phyloP scores from a whole-genome alignment of 164 flowering plant species.

The Nymphaea colorata region DNA sequence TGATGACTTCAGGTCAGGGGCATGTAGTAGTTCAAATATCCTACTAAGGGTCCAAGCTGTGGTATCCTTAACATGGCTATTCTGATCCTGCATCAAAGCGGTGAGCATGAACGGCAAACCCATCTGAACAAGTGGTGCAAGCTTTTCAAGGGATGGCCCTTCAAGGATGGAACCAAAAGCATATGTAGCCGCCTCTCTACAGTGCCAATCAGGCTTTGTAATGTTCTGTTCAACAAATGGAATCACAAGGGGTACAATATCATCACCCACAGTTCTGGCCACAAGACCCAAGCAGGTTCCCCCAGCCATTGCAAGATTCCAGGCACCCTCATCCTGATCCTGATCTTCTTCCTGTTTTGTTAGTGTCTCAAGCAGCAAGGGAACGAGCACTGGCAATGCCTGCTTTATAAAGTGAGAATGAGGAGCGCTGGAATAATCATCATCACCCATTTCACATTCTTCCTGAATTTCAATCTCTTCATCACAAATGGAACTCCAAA shows the following conservation, averaged over 20 bases:
- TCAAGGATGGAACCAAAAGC: constrained; percentile 85
- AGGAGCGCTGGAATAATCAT: constrained; percentile 32
- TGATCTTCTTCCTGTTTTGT: constrained; percentile 84
- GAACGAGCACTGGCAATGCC: constrained; percentile 52
- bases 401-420: constrained; percentile 62
- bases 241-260: constrained; percentile 62
- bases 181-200: constrained; percentile 72
- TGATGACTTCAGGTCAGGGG: constrained; percentile 44
- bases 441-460: constrained; percentile 31
- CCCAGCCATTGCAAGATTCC: constrained; percentile 88
- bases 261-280: constrained; percentile 70
- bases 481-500: constrained; percentile 87
- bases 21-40: constrained; percentile 63
- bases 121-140: constrained; percentile 47
- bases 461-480: constrained; percentile 63
- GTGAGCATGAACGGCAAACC: constrained; percentile 57
- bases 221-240: constrained; percentile 75
- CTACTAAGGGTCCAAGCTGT: constrained; percentile 83
- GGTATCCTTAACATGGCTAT: constrained; percentile 67
- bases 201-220: constrained; percentile 52
- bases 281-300: constrained; percentile 79
- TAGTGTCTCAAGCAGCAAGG: constrained; percentile 65
- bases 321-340: constrained; percentile 64
- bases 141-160: constrained; percentile 57
- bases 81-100: constrained; percentile 46